A percentile compares a stretch with the other conserved stretches of the same genome.
phyloP scores from a whole-genome alignment of 1,139 yeast genomes.

The Protomyces macrosporus region DNA sequence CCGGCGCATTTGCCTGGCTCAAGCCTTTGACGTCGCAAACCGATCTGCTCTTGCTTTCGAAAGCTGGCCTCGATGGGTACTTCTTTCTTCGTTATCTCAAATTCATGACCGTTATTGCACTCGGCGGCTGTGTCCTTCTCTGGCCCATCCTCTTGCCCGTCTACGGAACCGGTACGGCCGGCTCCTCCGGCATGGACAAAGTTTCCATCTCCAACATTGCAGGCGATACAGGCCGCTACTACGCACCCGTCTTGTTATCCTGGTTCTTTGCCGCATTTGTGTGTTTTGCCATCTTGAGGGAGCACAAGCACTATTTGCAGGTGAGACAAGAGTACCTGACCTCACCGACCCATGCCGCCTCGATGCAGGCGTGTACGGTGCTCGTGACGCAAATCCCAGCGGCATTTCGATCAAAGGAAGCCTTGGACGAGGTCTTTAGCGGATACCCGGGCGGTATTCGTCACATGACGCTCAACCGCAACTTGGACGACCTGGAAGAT shows the following conservation, averaged over 20 bases:
- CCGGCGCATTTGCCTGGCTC: constrained; percentile 40
- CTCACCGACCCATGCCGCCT: constrained; percentile 65
- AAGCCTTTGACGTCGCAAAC: constrained; percentile 38
- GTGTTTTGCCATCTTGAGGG: constrained; percentile 70
- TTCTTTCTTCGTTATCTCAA: constrained; percentile 66
- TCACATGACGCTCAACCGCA: constrained; percentile 70
- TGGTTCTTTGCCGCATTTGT: constrained; percentile 72
- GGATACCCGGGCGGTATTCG: constrained; percentile 48
- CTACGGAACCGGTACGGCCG: constrained; percentile 73
- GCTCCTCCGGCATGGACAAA: constrained; percentile 62
- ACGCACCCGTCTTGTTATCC: constrained; percentile 54
- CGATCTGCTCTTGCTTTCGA: constrained; percentile 66
- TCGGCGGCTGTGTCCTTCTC: constrained; percentile 58
- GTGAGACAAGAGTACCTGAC: constrained; percentile 76
- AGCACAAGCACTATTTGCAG: constrained; percentile 70
- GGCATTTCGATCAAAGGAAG: constrained; percentile 55
- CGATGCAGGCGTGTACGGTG: constrained; percentile 71
- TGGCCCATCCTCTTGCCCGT: constrained; percentile 83
- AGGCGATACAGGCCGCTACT: constrained; percentile 20
- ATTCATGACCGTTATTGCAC: constrained; percentile 53
- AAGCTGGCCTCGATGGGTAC: constrained; percentile 83
- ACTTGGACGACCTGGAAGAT: constrained; percentile 53
- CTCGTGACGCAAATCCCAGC: constrained; percentile 77
- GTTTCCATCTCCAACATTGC: constrained; percentile 65
- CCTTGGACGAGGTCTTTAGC: constrained; percentile 55